Conservation (phyloP, 202 grass and related monocot species). For the Saccharum hybrid region DNA sequence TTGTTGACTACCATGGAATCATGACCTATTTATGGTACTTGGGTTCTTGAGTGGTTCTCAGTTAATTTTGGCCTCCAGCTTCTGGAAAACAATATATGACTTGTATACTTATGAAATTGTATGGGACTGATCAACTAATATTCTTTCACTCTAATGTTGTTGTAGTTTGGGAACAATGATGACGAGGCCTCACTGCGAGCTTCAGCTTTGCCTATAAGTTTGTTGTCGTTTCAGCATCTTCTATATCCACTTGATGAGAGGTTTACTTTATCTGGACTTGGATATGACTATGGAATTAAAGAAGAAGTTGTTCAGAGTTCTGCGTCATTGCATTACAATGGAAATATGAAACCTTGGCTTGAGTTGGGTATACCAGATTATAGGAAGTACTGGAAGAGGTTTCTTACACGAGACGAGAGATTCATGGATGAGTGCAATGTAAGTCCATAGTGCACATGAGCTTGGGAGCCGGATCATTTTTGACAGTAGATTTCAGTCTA, state of each 20-base stretch:
- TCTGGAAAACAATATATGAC: slow-evolving; percentile 24
- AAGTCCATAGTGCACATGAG: slow-evolving; percentile 61
- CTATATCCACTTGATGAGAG: slow-evolving; percentile 74
- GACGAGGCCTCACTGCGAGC: slow-evolving; percentile 65
- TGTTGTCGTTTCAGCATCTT: slow-evolving; percentile 79
- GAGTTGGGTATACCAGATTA: slow-evolving; percentile 91
- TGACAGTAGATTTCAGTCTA: slow-evolving; percentile 59
- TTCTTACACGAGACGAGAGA: slow-evolving; percentile 68
- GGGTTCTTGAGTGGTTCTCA: slow-evolving; percentile 1
- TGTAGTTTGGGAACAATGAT: slow-evolving; percentile 66
- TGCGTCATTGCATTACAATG: slow-evolving; percentile 84
- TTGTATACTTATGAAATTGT: slow-evolving; percentile 14
- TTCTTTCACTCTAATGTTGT: slow-evolving; percentile 21
- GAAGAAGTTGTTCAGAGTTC: slow-evolving; percentile 53
- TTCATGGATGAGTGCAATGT: slow-evolving; percentile 99
- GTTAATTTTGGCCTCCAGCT: neutral
- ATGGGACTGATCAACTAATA: slow-evolving; percentile 25
- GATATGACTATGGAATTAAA: slow-evolving; percentile 71
- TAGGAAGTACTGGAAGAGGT: slow-evolving; percentile 88
- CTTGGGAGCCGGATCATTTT: slow-evolving; percentile 41
- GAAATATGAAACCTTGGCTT: slow-evolving; percentile 98
- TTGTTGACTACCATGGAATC: slow-evolving; percentile 12
- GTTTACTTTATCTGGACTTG: slow-evolving; percentile 75
- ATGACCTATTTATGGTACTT: neutral
- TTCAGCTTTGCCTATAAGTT: slow-evolving; percentile 85